phyloP scores from a whole-genome alignment of 139 green algal genomes.

The Closterium sp. region DNA sequence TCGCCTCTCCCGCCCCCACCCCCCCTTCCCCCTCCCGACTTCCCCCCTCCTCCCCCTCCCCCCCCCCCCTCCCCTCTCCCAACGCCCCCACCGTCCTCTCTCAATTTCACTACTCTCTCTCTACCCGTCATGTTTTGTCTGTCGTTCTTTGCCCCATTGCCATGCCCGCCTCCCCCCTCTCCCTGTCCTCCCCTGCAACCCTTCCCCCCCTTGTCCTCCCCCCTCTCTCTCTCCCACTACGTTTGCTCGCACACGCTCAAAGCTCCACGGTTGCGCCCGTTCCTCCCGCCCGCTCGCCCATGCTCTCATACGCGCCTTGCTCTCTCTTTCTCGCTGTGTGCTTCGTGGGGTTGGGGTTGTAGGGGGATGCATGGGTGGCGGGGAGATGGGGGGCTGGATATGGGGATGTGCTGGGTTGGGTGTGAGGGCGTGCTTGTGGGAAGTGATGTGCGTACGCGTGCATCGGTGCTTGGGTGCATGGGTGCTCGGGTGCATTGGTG shows the following conservation, averaged over 20 bases:
- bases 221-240: background rate
- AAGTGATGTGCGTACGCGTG: too few relatives aligned
- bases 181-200: background rate
- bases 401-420: background rate
- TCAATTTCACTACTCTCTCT: background rate
- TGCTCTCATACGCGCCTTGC: background rate
- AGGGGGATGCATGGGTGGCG: background rate
- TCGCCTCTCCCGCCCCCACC: too few relatives aligned
- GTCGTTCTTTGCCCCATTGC: background rate
- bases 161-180: background rate
- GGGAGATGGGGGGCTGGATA: background rate
- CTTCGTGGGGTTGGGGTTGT: background rate
- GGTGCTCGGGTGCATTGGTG: too few relatives aligned
- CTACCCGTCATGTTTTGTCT: background rate
- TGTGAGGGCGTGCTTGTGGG: too few relatives aligned
- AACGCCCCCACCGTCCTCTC: background rate
- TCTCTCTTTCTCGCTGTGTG: background rate
- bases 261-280: background rate
- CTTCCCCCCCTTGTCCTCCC: background rate
- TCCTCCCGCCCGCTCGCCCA: background rate
- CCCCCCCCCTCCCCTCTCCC: background rate
- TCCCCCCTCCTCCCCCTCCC: background rate
- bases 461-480: too few relatives aligned
- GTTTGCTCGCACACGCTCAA: background rate
- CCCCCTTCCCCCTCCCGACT: background rate